A percentile compares a stretch with the other conserved stretches of the same genome.
These are phyloP conservation scores for Botrytis sinoallii DNA, from an alignment of 2,329 filamentous ascomycete species.

Conservation along the genomic window DNA sequence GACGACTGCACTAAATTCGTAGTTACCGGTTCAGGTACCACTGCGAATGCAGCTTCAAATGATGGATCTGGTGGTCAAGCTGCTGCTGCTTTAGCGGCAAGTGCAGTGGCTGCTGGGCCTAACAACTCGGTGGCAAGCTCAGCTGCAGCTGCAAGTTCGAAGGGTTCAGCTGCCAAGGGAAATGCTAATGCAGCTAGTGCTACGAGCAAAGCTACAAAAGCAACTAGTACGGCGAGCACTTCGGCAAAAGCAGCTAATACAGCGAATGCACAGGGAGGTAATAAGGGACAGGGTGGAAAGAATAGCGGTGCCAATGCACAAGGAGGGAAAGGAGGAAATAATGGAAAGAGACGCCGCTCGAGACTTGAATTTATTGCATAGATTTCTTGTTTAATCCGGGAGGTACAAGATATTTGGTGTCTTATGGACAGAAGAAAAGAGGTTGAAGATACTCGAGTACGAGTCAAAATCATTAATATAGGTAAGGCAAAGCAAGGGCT, in stretches of 20 bases:
- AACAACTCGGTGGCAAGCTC: constrained; percentile 7
- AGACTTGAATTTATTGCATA: constrained; percentile 14
- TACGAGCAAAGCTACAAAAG: not conserved
- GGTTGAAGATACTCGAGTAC: not conserved
- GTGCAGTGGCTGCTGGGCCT: constrained; percentile 36
- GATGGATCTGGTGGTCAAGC: constrained; percentile 24
- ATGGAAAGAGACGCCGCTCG: constrained; percentile 11
- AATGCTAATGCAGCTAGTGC: constrained; percentile 21
- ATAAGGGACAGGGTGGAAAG: not conserved
- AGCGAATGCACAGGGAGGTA: not conserved
- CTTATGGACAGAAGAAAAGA: not conserved
- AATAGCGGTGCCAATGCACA: not conserved
- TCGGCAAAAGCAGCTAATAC: not conserved
- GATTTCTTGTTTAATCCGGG: not conserved
- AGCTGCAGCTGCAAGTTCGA: constrained; percentile 24
- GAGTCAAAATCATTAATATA: not conserved
- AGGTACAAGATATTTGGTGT: not conserved
- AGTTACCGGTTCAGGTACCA: constrained; percentile 34
- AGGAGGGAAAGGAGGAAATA: constrained; percentile 7
- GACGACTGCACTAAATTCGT: constrained; percentile 47
- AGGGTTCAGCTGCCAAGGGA: constrained; percentile 35
- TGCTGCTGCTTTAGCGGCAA: constrained; percentile 25
- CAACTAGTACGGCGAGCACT: not conserved
- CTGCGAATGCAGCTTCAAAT: constrained; percentile 27
- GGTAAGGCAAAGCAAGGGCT: not conserved